phyloP scores from a whole-genome alignment of 768 basidiomycete species.

The Agaricus bisporus region DNA sequence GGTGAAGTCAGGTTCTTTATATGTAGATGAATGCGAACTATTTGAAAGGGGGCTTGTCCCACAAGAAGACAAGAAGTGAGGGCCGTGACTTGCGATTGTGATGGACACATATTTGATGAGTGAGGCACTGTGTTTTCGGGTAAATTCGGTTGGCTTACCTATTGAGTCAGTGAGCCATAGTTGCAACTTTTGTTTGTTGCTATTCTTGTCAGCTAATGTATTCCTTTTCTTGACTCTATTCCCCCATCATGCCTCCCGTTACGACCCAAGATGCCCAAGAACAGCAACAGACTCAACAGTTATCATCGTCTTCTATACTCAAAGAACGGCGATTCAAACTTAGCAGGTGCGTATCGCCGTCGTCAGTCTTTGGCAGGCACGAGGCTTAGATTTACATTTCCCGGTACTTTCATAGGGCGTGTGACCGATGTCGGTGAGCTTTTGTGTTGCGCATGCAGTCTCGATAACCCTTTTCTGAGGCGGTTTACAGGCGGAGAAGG shows the following conservation, averaged over 20 bases:
- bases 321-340: conserved; percentile 86
- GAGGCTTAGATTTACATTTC: conserved; percentile 5
- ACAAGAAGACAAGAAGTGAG: no score
- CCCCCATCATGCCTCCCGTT: conserved; percentile 43
- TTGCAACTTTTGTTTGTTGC: conserved; percentile 16
- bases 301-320: conserved; percentile 42
- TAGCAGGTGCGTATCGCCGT: conserved; percentile 53
- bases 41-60: no score
- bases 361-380: not conserved
- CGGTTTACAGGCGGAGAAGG: conserved; percentile 54
- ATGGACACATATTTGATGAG: not conserved
- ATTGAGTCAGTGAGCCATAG: conserved; percentile 13
- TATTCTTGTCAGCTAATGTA: conserved; percentile 9
- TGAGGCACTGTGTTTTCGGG: conserved; percentile 19
- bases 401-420: conserved; percentile 47
- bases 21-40: no score
- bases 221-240: conserved; percentile 22
- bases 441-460: not conserved
- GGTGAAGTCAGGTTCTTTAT: not conserved
- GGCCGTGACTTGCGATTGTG: no score
- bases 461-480: conserved; percentile 7
- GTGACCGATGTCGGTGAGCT: conserved; percentile 85
- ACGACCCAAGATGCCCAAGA: conserved; percentile 38
- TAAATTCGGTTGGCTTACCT: conserved; percentile 25
- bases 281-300: conserved; percentile 23